A percentile compares a stretch with the other conserved stretches of the same genome.
Conservation (phyloP, 1,284 basidiomycete species). For the Fistulina hepatica region DNA sequence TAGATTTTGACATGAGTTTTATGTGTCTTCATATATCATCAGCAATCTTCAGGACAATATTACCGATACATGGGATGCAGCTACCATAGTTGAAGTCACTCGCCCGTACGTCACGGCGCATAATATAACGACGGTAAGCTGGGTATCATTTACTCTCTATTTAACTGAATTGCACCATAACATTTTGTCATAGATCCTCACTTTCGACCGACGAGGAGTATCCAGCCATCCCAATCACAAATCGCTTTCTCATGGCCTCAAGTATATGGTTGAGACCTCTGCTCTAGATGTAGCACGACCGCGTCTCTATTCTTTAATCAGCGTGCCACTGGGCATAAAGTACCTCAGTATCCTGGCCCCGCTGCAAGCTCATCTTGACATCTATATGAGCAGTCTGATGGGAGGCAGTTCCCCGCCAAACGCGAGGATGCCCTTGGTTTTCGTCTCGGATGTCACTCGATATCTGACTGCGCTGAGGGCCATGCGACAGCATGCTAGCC, state of each 20-base stretch:
- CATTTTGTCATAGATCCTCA: constrained; percentile 57
- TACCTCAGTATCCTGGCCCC: constrained; percentile 45
- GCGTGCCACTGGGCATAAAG: constrained; percentile 48
- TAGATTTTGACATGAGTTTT: constrained; percentile 3
- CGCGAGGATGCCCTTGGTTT: constrained; percentile 24
- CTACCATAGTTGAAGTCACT: constrained; percentile 50
- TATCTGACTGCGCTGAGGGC: constrained; percentile 55
- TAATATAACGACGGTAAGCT: constrained; percentile 53
- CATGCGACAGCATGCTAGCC: constrained; percentile 66
- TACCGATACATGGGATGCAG: constrained; percentile 52
- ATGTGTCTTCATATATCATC: constrained; percentile 2
- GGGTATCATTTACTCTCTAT: constrained; percentile 1
- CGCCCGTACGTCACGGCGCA: constrained; percentile 46
- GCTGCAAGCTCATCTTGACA: constrained; percentile 34
- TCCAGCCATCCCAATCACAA: constrained; percentile 88
- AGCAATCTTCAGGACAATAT: constrained; percentile 78
- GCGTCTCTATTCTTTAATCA: constrained; percentile 49
- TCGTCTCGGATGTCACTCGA: constrained; percentile 43
- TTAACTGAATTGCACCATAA: neutral
- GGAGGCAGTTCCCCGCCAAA: neutral
- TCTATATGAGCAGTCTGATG: constrained; percentile 16
- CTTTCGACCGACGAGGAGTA: constrained; percentile 79
- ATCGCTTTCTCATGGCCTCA: constrained; percentile 53
- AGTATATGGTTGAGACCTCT: constrained; percentile 28
- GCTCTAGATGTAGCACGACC: constrained; percentile 14